These are phyloP conservation scores for Sphagnum contortum DNA, from an alignment of 225 moss, liverwort and hornwort species.

Conservation along the genomic window DNA sequence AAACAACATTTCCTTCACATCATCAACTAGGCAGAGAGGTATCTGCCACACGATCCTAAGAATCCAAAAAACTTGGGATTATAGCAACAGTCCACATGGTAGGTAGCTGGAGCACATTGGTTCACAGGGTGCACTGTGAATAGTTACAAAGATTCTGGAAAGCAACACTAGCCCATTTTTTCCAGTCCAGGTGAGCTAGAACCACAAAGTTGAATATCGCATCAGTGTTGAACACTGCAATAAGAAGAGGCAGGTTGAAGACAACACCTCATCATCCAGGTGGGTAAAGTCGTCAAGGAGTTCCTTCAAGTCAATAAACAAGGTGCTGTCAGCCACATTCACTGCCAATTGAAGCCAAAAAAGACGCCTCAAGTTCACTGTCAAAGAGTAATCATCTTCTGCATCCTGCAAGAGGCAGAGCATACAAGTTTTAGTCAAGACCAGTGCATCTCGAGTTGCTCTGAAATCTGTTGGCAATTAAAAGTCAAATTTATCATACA, in stretches of 20 bases:
- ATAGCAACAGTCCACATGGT: not conserved
- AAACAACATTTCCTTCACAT: too few relatives aligned
- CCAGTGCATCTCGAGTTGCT: too few relatives aligned
- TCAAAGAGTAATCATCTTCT: conserved; percentile 83
- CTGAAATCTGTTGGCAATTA: too few relatives aligned
- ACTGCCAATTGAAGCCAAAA: conserved; percentile 69
- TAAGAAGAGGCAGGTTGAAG: not conserved
- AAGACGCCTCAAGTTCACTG: conserved; percentile 79
- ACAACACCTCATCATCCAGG: conserved; percentile 81
- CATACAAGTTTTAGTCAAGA: too few relatives aligned
- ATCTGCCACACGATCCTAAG: too few relatives aligned
- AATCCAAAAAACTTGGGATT: not conserved
- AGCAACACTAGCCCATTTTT: too few relatives aligned
- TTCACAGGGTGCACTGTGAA: too few relatives aligned
- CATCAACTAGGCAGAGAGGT: too few relatives aligned
- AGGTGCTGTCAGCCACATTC: conserved; percentile 44
- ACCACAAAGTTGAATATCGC: too few relatives aligned
- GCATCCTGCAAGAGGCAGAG: conserved; percentile 45
- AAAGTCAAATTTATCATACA: too few relatives aligned
- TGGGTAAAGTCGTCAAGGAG: conserved; percentile 66
- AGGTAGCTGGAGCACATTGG: not conserved
- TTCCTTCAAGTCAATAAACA: conserved; percentile 61
- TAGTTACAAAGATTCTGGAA: too few relatives aligned
- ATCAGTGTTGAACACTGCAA: not conserved
- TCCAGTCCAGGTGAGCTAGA: too few relatives aligned